Base-by-base conservation (phyloP, 768 basidiomycete species). In the Termitomyces sp. region DNA sequence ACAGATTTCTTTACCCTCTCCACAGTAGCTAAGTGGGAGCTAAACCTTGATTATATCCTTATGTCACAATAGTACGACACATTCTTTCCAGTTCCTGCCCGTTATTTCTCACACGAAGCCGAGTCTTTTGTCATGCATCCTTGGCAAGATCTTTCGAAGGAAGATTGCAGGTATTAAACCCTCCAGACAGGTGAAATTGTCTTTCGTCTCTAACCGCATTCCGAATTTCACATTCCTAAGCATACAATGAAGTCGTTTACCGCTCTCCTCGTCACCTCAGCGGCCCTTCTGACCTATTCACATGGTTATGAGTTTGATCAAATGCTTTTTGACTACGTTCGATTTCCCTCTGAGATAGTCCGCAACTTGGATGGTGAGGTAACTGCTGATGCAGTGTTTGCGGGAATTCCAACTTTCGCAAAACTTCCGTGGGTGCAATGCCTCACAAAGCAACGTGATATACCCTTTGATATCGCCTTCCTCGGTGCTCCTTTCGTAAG, bases 391-490 rank as follows among this genome's bases (percentile, higher is more conserved):
- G 84, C 91, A 18, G 74, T 88, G 38, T 95, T 93, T 72, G 85
- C 88, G 49, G 93, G 93, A 9, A 87, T 93, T 36, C 84, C 85
- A 2, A 91, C 91, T 2, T 95, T 94, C 69, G 93, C 93, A 18
- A 93, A 82, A 70, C 79, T 95, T n/a, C 91, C 91, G 30, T 93
- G 89, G 83, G 80, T 85, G 1, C 82, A 86, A 63, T 94, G 93
- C 69, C 82, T 94, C 53, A 84, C 84, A 46, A 80, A 80, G 62
- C 83, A 88, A 56, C 78, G 70, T 49, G 67, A 84, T 55, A 70
- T 75, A 33, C 70, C 79, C 1, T 87, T 91, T 64, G 93, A 95
- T 71, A 87, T 95, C 56, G 92, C 90, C 26, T 84, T 95, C 69
- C 72, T 95, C 43, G 93, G 88, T 33, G 88, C 87, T 43, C 88